Evolutionary conservation across 768 basidiomycete genomes (phyloP).

Genomic region (Wakefieldia striispora): DNA sequence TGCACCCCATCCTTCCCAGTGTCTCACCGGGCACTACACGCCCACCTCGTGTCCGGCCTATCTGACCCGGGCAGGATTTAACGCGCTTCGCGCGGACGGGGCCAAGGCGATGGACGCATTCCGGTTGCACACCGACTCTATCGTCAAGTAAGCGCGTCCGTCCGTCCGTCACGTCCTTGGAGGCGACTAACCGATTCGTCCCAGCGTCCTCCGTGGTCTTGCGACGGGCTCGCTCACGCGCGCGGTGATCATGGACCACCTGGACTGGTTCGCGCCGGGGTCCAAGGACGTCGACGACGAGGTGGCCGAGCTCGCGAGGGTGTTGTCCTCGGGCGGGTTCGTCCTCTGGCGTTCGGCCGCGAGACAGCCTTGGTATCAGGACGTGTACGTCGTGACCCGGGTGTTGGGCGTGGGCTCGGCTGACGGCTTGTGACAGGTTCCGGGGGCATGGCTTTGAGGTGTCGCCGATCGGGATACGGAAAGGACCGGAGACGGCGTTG

Average conservation of each 20-base stretch:
- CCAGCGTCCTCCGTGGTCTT: conserved; percentile 45
- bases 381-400: conserved; percentile 35
- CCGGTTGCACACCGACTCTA: conserved; percentile 70
- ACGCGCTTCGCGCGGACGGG: conserved; percentile 48
- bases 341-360: conserved; percentile 68
- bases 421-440: conserved; percentile 37
- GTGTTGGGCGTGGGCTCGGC: not conserved
- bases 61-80: conserved; percentile 60
- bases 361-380: conserved; percentile 63
- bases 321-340: conserved; percentile 55
- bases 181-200: not conserved
- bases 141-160: conserved; percentile 52
- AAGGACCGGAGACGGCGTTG: conserved; percentile 47
- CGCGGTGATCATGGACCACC: conserved; percentile 69
- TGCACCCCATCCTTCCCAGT: conserved; percentile 15
- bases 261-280: conserved; percentile 57
- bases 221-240: conserved; percentile 52
- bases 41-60: conserved; percentile 60
- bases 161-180: not conserved
- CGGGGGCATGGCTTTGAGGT: conserved; percentile 53
- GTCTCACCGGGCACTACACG: conserved; percentile 54
- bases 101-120: conserved; percentile 49
- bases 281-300: conserved; percentile 51
- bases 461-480: conserved; percentile 48
- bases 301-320: conserved; percentile 51